Percentiles rank a stretch among this genome's conserved stretches.
Evolutionary conservation across 768 basidiomycete genomes (phyloP).

Genomic region (Tricholomella constricta): DNA sequence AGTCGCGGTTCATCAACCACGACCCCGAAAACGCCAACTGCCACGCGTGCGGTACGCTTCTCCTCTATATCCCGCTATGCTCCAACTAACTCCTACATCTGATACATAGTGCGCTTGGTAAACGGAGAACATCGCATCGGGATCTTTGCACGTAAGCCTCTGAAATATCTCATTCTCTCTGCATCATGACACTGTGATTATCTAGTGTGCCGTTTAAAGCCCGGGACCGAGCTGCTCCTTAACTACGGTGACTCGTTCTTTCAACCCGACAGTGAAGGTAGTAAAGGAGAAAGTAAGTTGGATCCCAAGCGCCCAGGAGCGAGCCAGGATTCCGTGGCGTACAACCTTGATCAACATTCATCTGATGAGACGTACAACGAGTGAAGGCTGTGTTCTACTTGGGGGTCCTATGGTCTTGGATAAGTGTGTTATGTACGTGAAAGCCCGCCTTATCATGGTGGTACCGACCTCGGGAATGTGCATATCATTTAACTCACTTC

Average conservation of each 20-base stretch:
- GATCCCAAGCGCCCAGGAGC: background rate
- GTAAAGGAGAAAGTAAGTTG: background rate
- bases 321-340: constrained; percentile 1
- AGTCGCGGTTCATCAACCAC: constrained; percentile 73
- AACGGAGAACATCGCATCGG: constrained; percentile 72
- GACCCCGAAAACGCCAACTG: constrained; percentile 43
- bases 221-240: constrained; percentile 55
- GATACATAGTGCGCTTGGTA: constrained; percentile 50
- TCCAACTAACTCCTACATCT: background rate
- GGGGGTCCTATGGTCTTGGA: no score
- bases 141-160: constrained; percentile 53
- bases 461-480: no score
- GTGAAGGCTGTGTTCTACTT: background rate
- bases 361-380: constrained; percentile 21
- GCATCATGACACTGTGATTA: constrained; percentile 1
- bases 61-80: background rate
- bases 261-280: constrained; percentile 1
- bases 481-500: no score
- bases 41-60: constrained; percentile 41
- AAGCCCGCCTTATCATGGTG: no score
- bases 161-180: background rate
- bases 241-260: constrained; percentile 61
- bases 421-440: no score
- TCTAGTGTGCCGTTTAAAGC: constrained; percentile 39
- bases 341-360: constrained; percentile 21